Conservation (phyloP, 352 stramenopile species). For the Hyphochytrium catenoides region DNA sequence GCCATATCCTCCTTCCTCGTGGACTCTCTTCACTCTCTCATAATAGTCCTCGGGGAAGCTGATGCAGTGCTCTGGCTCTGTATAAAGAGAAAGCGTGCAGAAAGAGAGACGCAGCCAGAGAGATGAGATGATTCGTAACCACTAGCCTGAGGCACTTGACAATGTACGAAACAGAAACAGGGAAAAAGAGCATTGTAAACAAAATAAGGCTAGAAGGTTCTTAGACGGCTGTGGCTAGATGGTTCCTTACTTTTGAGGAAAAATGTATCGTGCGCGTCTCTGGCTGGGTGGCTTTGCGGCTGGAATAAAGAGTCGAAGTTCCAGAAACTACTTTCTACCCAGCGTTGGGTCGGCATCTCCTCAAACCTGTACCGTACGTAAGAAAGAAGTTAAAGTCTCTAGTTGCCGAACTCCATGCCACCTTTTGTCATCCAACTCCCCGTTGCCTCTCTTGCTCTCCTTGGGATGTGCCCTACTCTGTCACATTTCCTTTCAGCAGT, state of each 20-base stretch:
- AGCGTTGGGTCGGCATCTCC: conserved; percentile 99
- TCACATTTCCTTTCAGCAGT: neutral
- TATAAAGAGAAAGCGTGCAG: neutral
- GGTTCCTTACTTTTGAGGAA: conserved; percentile 79
- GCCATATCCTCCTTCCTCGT: conserved; percentile 84
- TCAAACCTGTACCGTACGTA: conserved; percentile 48
- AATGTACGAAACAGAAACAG: no score
- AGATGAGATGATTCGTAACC: no score
- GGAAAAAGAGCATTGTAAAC: no score
- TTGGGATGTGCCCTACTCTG: no score
- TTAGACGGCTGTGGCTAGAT: no score
- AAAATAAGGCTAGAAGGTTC: no score
- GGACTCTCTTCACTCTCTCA: conserved; percentile 92
- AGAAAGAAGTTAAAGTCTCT: neutral
- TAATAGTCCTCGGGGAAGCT: conserved; percentile 96
- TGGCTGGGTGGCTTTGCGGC: conserved; percentile 93
- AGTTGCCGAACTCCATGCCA: neutral
- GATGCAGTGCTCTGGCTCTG: conserved; percentile 35
- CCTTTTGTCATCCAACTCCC: neutral
- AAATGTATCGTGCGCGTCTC: conserved; percentile 99
- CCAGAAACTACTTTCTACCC: conserved; percentile 98
- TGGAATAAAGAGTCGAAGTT: conserved; percentile 99
- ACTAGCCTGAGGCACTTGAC: no score
- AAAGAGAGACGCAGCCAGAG: no score
- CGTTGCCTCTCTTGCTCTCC: neutral